Percentiles rank a stretch among this genome's conserved stretches.
These are phyloP conservation scores for Cystobasidium ongulense DNA, from an alignment of 768 basidiomycete species.

Conservation along the genomic window DNA sequence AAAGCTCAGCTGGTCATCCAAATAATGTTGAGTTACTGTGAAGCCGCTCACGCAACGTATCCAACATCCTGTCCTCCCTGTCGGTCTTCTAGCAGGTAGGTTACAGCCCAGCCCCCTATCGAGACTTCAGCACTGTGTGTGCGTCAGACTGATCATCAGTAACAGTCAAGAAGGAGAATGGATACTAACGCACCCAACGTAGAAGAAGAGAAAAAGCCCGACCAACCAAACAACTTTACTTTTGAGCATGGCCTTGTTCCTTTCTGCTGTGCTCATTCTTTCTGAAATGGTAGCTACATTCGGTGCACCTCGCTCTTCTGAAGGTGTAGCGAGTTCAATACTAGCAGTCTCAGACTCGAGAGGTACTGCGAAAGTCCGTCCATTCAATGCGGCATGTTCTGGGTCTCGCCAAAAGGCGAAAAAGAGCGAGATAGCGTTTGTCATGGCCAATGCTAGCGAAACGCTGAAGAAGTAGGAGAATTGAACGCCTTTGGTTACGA, in stretches of 20 bases:
- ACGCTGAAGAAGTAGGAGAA: slow-evolving; percentile 28
- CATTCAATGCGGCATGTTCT: background rate
- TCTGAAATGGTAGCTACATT: background rate
- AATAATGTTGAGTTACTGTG: background rate
- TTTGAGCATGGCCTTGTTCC: slow-evolving; percentile 27
- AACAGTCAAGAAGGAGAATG: too few species aligned
- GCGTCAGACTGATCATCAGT: background rate
- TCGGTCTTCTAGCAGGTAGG: slow-evolving; percentile 25
- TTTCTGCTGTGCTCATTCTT: background rate
- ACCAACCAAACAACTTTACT: slow-evolving; percentile 27
- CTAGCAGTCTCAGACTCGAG: background rate
- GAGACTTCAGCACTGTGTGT: slow-evolving; percentile 26
- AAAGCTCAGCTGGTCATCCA: background rate
- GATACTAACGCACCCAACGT: slow-evolving; percentile 31
- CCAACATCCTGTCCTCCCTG: slow-evolving; percentile 20
- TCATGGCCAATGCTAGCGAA: background rate
- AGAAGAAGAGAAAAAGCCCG: slow-evolving; percentile 25
- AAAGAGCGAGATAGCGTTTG: background rate
- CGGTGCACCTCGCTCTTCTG: background rate
- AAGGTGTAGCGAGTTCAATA: background rate
- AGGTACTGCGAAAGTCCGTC: background rate
- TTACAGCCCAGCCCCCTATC: slow-evolving; percentile 30
- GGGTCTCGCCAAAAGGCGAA: slow-evolving; percentile 21
- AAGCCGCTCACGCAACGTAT: slow-evolving; percentile 9
- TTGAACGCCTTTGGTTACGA: background rate